phyloP scores from a whole-genome alignment of 306 rosid species.

The Trifolium subterraneum region DNA sequence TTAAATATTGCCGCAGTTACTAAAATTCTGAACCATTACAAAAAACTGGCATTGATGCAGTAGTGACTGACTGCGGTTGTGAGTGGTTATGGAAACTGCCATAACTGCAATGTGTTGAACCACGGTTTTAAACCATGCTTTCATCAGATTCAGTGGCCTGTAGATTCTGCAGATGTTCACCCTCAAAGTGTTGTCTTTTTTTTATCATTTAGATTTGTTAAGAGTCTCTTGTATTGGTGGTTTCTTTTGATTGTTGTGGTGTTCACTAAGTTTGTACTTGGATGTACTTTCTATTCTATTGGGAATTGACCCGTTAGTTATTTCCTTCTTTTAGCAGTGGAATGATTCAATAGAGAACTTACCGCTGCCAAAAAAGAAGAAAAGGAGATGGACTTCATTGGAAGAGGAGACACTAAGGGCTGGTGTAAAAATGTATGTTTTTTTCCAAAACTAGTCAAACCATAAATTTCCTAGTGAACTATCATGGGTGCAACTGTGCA shows the following conservation, averaged over 20 bases:
- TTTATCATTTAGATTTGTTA: slow-evolving; percentile 17
- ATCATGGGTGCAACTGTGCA: slow-evolving; percentile 19
- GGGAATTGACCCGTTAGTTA: slow-evolving; percentile 13
- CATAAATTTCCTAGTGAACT: slow-evolving; percentile 15
- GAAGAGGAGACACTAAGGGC: slow-evolving; percentile 79
- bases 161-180: slow-evolving; percentile 31
- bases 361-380: slow-evolving; percentile 58
- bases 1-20: neutral
- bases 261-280: slow-evolving; percentile 11
- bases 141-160: slow-evolving; percentile 22
- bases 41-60: neutral
- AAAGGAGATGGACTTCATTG: slow-evolving; percentile 65
- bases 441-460: slow-evolving; percentile 32
- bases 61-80: neutral
- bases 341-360: slow-evolving; percentile 62
- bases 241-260: neutral
- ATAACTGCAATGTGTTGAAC: neutral
- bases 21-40: neutral
- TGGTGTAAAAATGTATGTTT: slow-evolving; percentile 67
- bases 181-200: neutral
- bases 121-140: slow-evolving; percentile 13
- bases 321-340: slow-evolving; percentile 62
- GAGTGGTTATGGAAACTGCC: neutral
- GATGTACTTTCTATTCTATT: neutral
- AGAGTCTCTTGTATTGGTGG: neutral